Evolutionary conservation across 805 yeast species (phyloP), one percentile per base, ranked within the genome.

Genomic region (Candida sakaeoensis): DNA sequence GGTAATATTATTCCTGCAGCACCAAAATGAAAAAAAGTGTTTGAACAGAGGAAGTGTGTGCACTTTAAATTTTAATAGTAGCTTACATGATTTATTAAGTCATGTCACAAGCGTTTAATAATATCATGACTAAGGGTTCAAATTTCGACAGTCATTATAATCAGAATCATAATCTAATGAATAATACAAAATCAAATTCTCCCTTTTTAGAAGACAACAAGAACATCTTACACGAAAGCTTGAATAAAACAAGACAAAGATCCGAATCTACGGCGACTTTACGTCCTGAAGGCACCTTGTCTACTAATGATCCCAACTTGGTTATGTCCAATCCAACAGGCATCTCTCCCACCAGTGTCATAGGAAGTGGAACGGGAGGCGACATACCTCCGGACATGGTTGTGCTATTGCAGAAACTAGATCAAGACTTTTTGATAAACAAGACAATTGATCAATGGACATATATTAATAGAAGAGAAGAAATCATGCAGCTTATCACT

Each of bases 341-440:
- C n/a, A 42, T 41, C 16, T 46, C 50, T n/a, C 47, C 52, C 8
- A 45, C 48, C 7, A 37, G 32, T 22, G 36, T 25, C 9, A 8
- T 30, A n/a, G 43, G 32, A 14, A 30, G 22, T 54, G 35, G 42
- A 55, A 9, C 63, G 54, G 5, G 36, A 8, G 36, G 24, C 4
- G 74, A 69, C 42, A 66, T 67, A 14, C 72, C 74, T 2, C 74
- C 74, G 4, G 74, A 69, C 43, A 63, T 69, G 72, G 67, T 59
- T 7, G 52, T 68, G 13, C 52, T 69, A 28, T 58, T 69, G 18
- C 72, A 68, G 44, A 58, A 60, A 33, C 50, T 69, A 18, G 74
- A 69, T 39, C 65, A 63, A 16, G 74, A 68, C 46, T 69, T 69
- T 52, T 53, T 61, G 19, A 58, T 63, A 17, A 57, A 60, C 46